These are phyloP conservation scores for Pseudonitzschia delicatissima DNA, from an alignment of 108 stramenopile genomes.

Conservation along the genomic window DNA sequence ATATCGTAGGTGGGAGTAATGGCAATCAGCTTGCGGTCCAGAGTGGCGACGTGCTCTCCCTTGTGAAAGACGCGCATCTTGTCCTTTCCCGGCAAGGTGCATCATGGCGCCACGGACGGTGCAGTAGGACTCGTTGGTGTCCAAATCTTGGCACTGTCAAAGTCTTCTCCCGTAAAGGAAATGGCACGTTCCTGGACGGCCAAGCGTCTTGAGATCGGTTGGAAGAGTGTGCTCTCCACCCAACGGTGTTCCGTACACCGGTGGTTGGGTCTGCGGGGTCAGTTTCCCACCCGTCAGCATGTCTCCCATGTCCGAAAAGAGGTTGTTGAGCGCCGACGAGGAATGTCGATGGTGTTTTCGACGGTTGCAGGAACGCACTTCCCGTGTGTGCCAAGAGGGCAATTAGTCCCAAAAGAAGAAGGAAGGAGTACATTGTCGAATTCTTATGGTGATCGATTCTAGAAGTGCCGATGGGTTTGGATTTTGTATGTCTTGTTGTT, in stretches of 20 bases:
- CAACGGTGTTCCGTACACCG: constrained; percentile 53
- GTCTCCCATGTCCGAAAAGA: constrained; percentile 10
- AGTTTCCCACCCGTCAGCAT: constrained; percentile 49
- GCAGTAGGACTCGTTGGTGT: constrained; percentile 28
- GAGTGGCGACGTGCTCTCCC: constrained; percentile 26
- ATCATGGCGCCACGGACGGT: constrained; percentile 75
- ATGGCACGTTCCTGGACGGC: constrained; percentile 50
- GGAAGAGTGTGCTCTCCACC: not conserved
- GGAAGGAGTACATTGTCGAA: not conserved
- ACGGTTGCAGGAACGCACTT: not conserved
- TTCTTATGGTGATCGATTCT: too few species aligned
- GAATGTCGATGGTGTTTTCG: not conserved
- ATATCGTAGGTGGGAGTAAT: constrained; percentile 72
- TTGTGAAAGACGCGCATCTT: constrained; percentile 60
- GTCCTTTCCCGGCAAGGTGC: constrained; percentile 76
- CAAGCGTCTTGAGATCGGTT: constrained; percentile 11
- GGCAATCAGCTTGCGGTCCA: constrained; percentile 68
- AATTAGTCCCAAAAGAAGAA: not conserved
- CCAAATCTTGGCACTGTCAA: constrained; percentile 59
- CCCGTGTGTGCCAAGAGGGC: not conserved
- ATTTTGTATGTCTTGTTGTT: too few species aligned
- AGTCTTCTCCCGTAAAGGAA: constrained; percentile 77
- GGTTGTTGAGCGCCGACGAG: not conserved
- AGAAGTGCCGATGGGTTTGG: too few species aligned
- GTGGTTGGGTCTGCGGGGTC: constrained; percentile 22